These are phyloP conservation scores for Blastobotrys arbuscula DNA, from an alignment of 1,139 yeast species.

Conservation along the genomic window DNA sequence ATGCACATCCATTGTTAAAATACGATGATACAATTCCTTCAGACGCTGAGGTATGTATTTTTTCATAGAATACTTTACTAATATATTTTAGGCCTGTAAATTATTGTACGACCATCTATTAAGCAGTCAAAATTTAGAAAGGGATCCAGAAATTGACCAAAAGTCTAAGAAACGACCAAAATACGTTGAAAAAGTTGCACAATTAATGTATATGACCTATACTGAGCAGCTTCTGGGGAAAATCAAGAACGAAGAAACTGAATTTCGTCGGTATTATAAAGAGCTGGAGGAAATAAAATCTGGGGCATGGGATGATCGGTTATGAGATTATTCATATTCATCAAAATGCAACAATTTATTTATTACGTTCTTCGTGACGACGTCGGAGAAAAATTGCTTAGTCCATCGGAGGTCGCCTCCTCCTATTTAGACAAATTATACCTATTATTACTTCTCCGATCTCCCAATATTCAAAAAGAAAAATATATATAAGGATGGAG, in stretches of 20 bases:
- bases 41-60: conserved; percentile 8
- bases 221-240: conserved; percentile 25
- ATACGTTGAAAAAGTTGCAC: conserved; percentile 32
- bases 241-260: conserved; percentile 27
- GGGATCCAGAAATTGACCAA: conserved; percentile 6
- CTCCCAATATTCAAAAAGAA: no score
- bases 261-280: conserved; percentile 24
- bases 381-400: no score
- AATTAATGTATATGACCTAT: conserved; percentile 29
- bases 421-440: no score
- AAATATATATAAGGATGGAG: not conserved
- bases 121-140: conserved; percentile 24
- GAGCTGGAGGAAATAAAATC: conserved; percentile 22
- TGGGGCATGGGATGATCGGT: conserved; percentile 8
- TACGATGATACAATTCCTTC: conserved; percentile 14
- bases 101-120: conserved; percentile 26
- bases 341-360: no score
- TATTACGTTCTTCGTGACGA: no score
- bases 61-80: not conserved
- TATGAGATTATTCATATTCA: no score
- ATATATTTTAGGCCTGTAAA: conserved; percentile 20
- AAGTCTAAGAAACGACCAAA: conserved; percentile 21
- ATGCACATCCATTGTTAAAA: conserved; percentile 31
- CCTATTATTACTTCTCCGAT: no score
- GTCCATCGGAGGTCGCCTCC: no score